Evolutionary conservation across 768 basidiomycete genomes (phyloP).

Genomic region (Bullera alba): DNA sequence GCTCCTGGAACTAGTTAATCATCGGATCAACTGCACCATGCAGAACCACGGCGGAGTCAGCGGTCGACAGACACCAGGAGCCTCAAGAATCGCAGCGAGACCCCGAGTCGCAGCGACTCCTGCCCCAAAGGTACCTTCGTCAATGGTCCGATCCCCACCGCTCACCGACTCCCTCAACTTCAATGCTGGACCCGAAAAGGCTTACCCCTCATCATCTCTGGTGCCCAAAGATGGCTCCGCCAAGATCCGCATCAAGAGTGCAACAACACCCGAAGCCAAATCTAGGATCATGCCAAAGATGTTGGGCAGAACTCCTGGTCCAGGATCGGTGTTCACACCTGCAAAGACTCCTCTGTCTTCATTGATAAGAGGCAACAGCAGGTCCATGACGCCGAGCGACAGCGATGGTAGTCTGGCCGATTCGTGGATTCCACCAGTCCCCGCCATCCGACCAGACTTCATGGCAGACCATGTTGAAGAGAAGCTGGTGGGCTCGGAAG

Average conservation of each 20-base stretch:
- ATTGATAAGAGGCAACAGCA: neutral
- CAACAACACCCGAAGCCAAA: conserved; percentile 32
- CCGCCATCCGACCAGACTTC: neutral
- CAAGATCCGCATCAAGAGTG: conserved; percentile 34
- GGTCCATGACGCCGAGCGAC: conserved; percentile 22
- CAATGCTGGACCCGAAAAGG: conserved; percentile 7
- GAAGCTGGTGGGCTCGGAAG: conserved; percentile 23
- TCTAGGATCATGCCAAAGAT: neutral
- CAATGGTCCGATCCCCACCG: conserved; percentile 10
- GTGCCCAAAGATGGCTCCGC: conserved; percentile 19
- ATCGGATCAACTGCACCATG: too few species aligned
- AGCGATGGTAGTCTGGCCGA: conserved; percentile 19
- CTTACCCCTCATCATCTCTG: neutral
- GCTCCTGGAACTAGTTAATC: too few species aligned
- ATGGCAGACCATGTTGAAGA: conserved; percentile 14
- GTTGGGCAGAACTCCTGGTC: too few species aligned
- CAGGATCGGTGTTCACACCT: too few species aligned
- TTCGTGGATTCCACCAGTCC: conserved; percentile 5
- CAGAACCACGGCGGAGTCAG: too few species aligned
- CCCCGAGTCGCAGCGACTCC: neutral
- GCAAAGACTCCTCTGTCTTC: neutral
- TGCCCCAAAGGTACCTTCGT: neutral
- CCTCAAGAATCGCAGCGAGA: too few species aligned
- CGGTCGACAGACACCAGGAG: too few species aligned
- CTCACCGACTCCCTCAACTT: conserved; percentile 17